Percentiles rank a stretch among this genome's conserved stretches.
These are phyloP conservation scores for Cercospora berteroae DNA, from an alignment of 2,329 filamentous ascomycete genomes.

Conservation along the genomic window DNA sequence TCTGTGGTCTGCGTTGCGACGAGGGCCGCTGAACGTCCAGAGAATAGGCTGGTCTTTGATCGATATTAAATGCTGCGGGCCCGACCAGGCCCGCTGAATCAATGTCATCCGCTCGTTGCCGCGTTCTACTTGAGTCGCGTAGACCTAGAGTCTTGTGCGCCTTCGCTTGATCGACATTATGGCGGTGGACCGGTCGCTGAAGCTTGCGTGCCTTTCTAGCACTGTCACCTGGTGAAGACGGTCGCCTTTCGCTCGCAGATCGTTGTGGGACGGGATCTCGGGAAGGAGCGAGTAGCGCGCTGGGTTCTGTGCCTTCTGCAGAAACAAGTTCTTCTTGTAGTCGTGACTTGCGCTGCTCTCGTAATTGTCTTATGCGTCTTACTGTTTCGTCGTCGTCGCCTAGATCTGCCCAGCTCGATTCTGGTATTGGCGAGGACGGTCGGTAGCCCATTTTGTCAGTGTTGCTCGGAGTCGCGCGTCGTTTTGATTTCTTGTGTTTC, in stretches of 20 bases:
- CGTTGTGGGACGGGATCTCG: constrained; percentile 14
- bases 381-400: constrained; percentile 53
- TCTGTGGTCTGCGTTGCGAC: constrained; percentile 24
- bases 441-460: constrained; percentile 20
- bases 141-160: constrained; percentile 45
- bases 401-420: constrained; percentile 37
- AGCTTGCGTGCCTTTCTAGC: constrained; percentile 17
- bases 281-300: not conserved
- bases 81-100: constrained; percentile 7
- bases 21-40: constrained; percentile 20
- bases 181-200: constrained; percentile 22
- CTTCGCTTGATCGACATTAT: constrained; percentile 37
- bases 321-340: constrained; percentile 46
- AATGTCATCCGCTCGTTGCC: not conserved
- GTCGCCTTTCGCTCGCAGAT: constrained; percentile 15
- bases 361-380: constrained; percentile 57
- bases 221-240: constrained; percentile 21
- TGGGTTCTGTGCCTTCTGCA: not conserved
- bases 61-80: not conserved
- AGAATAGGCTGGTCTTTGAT: constrained; percentile 16
- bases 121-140: constrained; percentile 13
- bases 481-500: constrained; percentile 31
- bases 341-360: constrained; percentile 56
- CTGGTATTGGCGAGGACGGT: constrained; percentile 33
- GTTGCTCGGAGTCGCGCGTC: constrained; percentile 18